These are phyloP conservation scores for Cladosporium cucumerinum DNA, from an alignment of 2,329 filamentous ascomycete species.

Conservation along the genomic window DNA sequence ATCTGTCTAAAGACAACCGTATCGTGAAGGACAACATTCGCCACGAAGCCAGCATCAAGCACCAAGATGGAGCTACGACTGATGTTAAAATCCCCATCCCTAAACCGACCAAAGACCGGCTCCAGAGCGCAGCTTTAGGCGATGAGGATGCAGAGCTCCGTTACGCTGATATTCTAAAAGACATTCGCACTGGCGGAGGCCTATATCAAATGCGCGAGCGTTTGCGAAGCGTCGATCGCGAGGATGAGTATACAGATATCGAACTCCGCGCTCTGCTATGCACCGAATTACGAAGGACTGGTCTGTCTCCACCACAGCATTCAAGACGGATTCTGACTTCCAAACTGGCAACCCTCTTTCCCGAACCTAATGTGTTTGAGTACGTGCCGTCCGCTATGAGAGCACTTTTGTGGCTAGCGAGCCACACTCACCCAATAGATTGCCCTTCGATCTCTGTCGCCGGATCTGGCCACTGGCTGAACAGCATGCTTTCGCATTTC, in stretches of 20 bases:
- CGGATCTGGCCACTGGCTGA: constrained; percentile 51
- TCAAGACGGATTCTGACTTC: neutral
- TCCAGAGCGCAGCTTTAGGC: neutral
- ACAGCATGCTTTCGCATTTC: constrained; percentile 45
- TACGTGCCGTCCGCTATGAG: constrained; percentile 38
- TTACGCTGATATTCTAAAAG: neutral
- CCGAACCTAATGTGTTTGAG: neutral
- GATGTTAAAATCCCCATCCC: neutral
- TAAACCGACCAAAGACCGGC: neutral
- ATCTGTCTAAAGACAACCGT: neutral
- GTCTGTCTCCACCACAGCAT: neutral
- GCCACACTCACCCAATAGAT: constrained; percentile 52
- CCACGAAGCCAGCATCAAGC: neutral
- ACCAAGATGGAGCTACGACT: neutral
- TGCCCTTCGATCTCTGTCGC: constrained; percentile 50
- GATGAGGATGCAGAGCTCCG: neutral
- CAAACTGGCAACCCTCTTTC: neutral
- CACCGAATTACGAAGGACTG: constrained; percentile 1
- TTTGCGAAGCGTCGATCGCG: neutral
- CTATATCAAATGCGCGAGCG: neutral
- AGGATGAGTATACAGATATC: neutral
- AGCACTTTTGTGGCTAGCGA: constrained; percentile 47
- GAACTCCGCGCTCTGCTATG: neutral
- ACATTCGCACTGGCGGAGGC: neutral
- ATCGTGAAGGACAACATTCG: neutral